phyloP scores from a whole-genome alignment of 192 early-diverging fungal species.

The Chytriomyces confervae region DNA sequence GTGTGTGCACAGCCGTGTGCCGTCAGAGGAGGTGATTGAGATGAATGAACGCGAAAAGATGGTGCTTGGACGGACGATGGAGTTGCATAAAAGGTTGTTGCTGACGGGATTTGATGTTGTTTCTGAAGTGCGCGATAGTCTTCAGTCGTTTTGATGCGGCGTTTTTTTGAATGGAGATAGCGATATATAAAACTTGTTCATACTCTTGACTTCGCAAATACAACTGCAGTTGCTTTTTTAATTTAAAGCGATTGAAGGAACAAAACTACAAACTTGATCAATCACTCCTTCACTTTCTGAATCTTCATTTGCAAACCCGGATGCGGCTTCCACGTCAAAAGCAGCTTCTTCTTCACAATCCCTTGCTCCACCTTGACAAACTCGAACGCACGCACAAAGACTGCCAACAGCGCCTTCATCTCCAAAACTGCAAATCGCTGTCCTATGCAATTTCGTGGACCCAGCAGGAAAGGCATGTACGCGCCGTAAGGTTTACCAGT shows the following conservation, averaged over 20 bases:
- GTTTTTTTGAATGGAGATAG: too few relatives aligned
- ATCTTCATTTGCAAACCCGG: slow-evolving; percentile 12
- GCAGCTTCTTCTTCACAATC: slow-evolving; percentile 15
- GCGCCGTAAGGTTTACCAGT: slow-evolving; percentile 3
- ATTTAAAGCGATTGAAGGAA: neutral
- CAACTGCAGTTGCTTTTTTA: too few relatives aligned
- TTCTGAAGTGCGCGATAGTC: neutral
- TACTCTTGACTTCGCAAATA: too few relatives aligned
- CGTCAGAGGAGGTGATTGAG: slow-evolving; percentile 18
- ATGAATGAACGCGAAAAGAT: slow-evolving; percentile 10
- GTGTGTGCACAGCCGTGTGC: slow-evolving; percentile 31
- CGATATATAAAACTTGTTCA: too few relatives aligned
- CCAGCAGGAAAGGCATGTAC: slow-evolving; percentile 31
- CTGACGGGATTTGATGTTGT: slow-evolving; percentile 4
- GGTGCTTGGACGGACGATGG: slow-evolving; percentile 3
- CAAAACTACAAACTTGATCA: neutral
- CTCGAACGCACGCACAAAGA: slow-evolving; percentile 22
- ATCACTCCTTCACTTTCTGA: neutral
- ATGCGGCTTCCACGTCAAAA: slow-evolving; percentile 30
- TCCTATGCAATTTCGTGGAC: slow-evolving; percentile 33
- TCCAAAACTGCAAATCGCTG: slow-evolving; percentile 27
- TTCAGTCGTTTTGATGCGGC: too few relatives aligned
- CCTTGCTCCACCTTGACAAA: slow-evolving; percentile 32
- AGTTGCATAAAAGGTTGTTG: slow-evolving; percentile 24
- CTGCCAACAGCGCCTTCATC: slow-evolving; percentile 26